A percentile compares a stretch with the other conserved stretches of the same genome.
These are phyloP conservation scores for Chytridiales sp. DNA, from an alignment of 371 early-diverging fungal species.

Conservation along the genomic window DNA sequence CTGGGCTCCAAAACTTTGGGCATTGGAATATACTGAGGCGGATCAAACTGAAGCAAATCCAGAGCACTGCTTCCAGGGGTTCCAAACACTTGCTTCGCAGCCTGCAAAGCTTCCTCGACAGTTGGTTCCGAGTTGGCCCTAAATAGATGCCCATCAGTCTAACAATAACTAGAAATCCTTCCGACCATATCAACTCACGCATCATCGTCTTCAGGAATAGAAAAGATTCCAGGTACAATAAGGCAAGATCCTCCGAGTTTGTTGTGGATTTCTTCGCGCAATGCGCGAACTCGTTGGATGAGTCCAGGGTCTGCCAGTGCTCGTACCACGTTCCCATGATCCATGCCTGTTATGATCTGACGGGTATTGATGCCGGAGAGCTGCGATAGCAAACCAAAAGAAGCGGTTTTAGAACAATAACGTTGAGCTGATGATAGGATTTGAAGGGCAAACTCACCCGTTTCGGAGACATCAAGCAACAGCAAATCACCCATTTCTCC, in stretches of 20 bases:
- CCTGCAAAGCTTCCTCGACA: constrained; percentile 20
- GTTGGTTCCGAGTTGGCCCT: constrained; percentile 6
- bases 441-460: no score
- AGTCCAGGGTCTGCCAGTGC: no score
- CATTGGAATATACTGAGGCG: constrained; percentile 9
- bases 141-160: neutral
- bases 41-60: constrained; percentile 15
- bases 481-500: no score
- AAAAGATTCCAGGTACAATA: constrained; percentile 1
- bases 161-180: neutral
- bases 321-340: no score
- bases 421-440: no score
- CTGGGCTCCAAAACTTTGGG: constrained; percentile 5
- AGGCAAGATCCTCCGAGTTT: neutral
- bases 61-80: neutral
- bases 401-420: no score
- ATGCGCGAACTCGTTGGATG: no score
- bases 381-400: no score
- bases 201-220: no score
- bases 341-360: no score
- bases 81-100: constrained; percentile 26
- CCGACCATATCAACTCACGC: neutral
- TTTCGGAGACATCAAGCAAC: no score
- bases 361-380: no score
- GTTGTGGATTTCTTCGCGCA: neutral